A percentile compares a stretch with the other conserved stretches of the same genome.
Evolutionary conservation across 2,329 filamentous ascomycete species (phyloP).

Genomic region (Peltaster fructicola): DNA sequence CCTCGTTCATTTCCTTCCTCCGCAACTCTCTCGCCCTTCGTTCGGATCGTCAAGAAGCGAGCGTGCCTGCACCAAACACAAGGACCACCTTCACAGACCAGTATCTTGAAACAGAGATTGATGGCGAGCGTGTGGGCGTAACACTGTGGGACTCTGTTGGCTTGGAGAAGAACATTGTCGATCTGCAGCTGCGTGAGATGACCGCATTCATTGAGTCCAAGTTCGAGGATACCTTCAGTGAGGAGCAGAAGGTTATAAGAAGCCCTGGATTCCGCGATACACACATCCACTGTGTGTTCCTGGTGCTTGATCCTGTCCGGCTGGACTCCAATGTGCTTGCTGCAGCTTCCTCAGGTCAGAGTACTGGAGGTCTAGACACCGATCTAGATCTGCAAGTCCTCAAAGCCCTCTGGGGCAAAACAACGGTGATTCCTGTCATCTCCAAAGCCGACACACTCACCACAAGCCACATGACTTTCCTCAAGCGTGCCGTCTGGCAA

Average conservation of each 20-base stretch:
- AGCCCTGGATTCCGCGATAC: constrained; percentile 87
- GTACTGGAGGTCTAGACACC: constrained; percentile 58
- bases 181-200: constrained; percentile 84
- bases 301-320: constrained; percentile 72
- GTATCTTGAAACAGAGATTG: constrained; percentile 87
- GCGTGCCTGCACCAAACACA: constrained; percentile 9
- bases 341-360: constrained; percentile 5
- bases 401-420: constrained; percentile 76
- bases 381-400: constrained; percentile 82
- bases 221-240: constrained; percentile 91
- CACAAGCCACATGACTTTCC: constrained; percentile 76
- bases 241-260: constrained; percentile 94
- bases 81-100: constrained; percentile 55
- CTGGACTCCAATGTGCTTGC: constrained; percentile 57
- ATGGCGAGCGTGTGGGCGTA: constrained; percentile 75
- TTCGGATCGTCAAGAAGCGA: constrained; percentile 48
- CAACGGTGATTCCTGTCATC: constrained; percentile 86
- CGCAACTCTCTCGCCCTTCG: constrained; percentile 70
- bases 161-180: constrained; percentile 84
- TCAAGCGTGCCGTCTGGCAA: constrained; percentile 82
- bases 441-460: constrained; percentile 95
- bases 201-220: constrained; percentile 88
- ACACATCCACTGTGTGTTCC: constrained; percentile 89
- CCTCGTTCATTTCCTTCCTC: constrained; percentile 90
- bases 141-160: constrained; percentile 96